Percentiles rank a stretch among this genome's conserved stretches.
These are phyloP conservation scores for Podospora pseudopauciseta DNA, from an alignment of 495 filamentous ascomycete species.

Conservation along the genomic window DNA sequence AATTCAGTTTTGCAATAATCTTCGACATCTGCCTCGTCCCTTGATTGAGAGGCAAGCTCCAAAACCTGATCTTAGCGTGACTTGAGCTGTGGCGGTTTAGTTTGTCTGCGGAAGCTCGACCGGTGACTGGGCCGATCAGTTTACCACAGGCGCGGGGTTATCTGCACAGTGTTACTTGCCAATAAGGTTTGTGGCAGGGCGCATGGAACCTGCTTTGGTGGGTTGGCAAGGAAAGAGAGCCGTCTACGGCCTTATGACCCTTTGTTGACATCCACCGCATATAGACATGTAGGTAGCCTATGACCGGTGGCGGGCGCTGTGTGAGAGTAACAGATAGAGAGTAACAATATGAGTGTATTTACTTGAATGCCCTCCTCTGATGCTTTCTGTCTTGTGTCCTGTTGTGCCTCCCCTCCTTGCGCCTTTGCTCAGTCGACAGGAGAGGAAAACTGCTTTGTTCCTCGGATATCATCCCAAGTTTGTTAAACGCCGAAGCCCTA, in stretches of 20 bases:
- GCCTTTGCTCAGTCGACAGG: not conserved
- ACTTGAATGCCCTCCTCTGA: not conserved
- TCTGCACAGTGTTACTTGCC: not conserved
- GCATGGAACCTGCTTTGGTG: not conserved
- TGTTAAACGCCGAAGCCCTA: slow-evolving; percentile 2
- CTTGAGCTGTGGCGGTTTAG: not conserved
- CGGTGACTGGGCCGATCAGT: not conserved
- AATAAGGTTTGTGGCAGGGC: not conserved
- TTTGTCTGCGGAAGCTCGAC: not conserved
- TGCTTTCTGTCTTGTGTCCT: slow-evolving; percentile 6
- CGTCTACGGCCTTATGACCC: not conserved
- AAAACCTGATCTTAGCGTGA: not conserved
- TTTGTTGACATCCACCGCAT: too few species aligned
- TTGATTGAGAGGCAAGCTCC: not conserved
- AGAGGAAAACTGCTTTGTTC: not conserved
- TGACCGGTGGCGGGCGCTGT: not conserved
- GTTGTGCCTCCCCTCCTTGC: not conserved
- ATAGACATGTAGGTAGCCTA: not conserved
- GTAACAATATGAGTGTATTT: slow-evolving; percentile 2
- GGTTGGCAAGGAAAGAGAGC: not conserved
- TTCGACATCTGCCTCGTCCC: not conserved
- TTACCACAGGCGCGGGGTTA: not conserved
- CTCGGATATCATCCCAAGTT: slow-evolving; percentile 1
- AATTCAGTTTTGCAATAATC: not conserved
- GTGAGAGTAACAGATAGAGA: not conserved